Evolutionary conservation across 805 yeast species (phyloP), one percentile per base, ranked within the genome.

Genomic region (Yarrowia divulgata): DNA sequence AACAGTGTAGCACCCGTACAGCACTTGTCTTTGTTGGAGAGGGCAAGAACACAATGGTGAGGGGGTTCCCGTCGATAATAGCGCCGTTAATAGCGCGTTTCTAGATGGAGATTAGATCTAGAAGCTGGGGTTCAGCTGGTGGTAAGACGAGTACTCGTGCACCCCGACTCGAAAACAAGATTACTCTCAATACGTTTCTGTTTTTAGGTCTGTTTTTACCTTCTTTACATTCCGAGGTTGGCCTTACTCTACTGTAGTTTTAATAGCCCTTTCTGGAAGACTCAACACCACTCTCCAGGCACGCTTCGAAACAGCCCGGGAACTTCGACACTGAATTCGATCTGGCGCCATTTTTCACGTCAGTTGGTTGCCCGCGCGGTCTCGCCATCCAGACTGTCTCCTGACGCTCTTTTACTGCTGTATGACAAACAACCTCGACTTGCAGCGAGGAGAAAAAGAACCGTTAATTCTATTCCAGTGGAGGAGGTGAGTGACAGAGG

Each of bases 371-470:
- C 29, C 23, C 10, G 12, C 19, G 3, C 12, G 18, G 35, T 43
- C 52, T 48, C 52, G 32, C 35, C 37, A 14, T 35, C 50, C 8
- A 13, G 9, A 6, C 52, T 23, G 5, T 37, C 58, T 54, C 43
- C 43, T 54, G 58, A 54, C 43, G 42, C 34, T 40, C 55, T 35
- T 16, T 50, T 34, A 3, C 19, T n/a, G 39, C 19, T n/a, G n/a
- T 9, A n/a, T 54, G 60, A 50, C 60, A 23, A 54, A 54, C 60
- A 54, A 39, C 34, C 45, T 54, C 13, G 35, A 14, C 18, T 2
- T 54, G 60, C 60, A 37, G 18, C 13, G 12, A 6, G 14, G 14
- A 43, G 34, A 48, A 49, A 49, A 49, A 49, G 54, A 8, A 49
- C 39, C 5, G 34, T 16, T n/a, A 49, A 49, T 49, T 49, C 18